Base-by-base conservation (phyloP, 495 filamentous ascomycete species). In the Hypoxylon lienhwacheense region DNA sequence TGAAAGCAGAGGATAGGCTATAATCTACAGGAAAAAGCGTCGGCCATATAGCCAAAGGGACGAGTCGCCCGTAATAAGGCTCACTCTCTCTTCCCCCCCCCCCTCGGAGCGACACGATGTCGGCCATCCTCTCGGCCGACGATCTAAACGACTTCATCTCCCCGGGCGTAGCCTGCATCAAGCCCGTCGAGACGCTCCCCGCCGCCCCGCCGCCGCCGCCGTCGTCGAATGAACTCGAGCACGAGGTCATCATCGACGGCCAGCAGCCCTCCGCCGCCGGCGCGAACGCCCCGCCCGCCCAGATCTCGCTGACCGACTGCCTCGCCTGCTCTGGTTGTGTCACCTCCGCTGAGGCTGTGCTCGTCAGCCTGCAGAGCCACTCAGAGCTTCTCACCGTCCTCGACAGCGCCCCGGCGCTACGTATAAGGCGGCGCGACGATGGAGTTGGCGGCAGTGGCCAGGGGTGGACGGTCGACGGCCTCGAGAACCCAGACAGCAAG, bases 101-200 rank as follows among this genome's bases (percentile, higher is more conserved):
- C 16, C 36, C 26, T 31, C 28, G 17, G 16, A n/a, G 17, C 26
- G 24, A 29, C 66, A 78, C 67, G 49, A 97, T 97, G 92, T 92
- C 87, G 56, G 93, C 93, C 20, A 97, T 98, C 55, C 85, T 98
- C 51, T 97, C 91, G 41, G 89, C 87, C 54, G 91, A 97, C 73
- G 90, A 96, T 70, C 77, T 98, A 53, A 98, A 98, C 75, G 93
- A 98, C 77, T 98, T 98, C 75, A 98, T 98, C 65, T 91, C 87
- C 22, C 93, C 93, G 5, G 93, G 93, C 26, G 90, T 98, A 52
- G 93, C 93, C 26, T 98, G 93, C 72, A 97, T 98, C 70, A 98
- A 98, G 65, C 93, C 93, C 14, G 82, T 98, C 58, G 93, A 98
- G 68, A 90, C 89, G 1, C 80, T 97, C 8, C 92, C 91, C 0